These are phyloP conservation scores for Astrothelium macrocarpum DNA, from an alignment of 495 filamentous ascomycete species.

Conservation along the genomic window DNA sequence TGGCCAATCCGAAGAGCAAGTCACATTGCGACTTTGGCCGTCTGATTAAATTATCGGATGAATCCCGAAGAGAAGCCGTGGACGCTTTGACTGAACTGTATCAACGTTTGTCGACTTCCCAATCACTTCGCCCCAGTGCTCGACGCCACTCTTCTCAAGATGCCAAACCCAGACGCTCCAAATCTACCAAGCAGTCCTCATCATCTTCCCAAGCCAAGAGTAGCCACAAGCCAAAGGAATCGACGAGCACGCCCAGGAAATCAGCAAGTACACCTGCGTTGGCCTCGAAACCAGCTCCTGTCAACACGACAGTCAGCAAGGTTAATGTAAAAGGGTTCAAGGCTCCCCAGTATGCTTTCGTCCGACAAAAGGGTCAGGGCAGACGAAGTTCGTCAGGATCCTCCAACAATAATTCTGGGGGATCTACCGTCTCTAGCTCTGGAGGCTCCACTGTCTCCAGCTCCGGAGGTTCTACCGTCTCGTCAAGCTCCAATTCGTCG, in stretches of 20 bases:
- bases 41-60: conserved; percentile 30
- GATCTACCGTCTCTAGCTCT: too few relatives aligned
- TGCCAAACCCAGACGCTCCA: neutral
- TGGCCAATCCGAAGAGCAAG: conserved; percentile 23
- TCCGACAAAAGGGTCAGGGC: neutral
- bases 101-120: conserved; percentile 20
- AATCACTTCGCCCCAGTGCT: conserved; percentile 8
- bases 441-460: neutral
- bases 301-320: neutral
- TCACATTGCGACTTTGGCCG: conserved; percentile 29
- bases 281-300: neutral
- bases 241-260: neutral
- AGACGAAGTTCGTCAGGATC: conserved; percentile 1
- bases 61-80: conserved; percentile 28
- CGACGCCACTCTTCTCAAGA: neutral
- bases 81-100: conserved; percentile 27
- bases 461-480: neutral
- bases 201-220: neutral
- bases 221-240: neutral
- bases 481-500: neutral
- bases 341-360: conserved; percentile 2
- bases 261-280: neutral
- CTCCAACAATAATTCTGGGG: too few relatives aligned
- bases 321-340: neutral
- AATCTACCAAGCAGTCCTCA: neutral